phyloP scores from a whole-genome alignment of 1,139 yeast genomes.

The Yamadazyma conglobata region DNA sequence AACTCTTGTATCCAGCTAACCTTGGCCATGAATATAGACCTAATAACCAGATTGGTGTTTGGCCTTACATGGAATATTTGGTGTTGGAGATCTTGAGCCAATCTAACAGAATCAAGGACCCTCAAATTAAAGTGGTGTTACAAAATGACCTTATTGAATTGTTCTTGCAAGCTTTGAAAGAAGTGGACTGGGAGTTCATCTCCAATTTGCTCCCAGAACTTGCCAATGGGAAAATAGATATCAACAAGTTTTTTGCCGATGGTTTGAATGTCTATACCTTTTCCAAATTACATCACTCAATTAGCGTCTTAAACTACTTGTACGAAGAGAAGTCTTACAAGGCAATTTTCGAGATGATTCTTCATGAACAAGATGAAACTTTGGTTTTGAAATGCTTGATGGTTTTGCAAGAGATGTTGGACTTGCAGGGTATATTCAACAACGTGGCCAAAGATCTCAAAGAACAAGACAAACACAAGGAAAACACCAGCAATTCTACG shows the following conservation, averaged over 20 bases:
- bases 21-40: constrained; percentile 59
- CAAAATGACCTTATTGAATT: constrained; percentile 54
- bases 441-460: constrained; percentile 26
- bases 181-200: constrained; percentile 63
- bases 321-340: constrained; percentile 56
- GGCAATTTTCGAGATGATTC: constrained; percentile 53
- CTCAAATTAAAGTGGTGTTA: constrained; percentile 42
- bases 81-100: constrained; percentile 62
- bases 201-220: constrained; percentile 35
- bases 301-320: constrained; percentile 58
- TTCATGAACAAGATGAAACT: constrained; percentile 50
- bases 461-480: constrained; percentile 2
- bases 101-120: constrained; percentile 22
- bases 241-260: constrained; percentile 45
- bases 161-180: constrained; percentile 49
- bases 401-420: constrained; percentile 48
- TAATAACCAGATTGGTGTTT: constrained; percentile 54
- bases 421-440: constrained; percentile 45
- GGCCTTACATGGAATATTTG: constrained; percentile 78
- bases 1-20: constrained; percentile 58
- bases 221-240: constrained; percentile 32
- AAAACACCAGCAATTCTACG: not conserved
- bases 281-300: constrained; percentile 63
- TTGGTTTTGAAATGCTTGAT: constrained; percentile 31
- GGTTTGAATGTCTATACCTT: constrained; percentile 28